Conservation (phyloP, 2,329 filamentous ascomycete genomes). For the Helotiales sp. region DNA sequence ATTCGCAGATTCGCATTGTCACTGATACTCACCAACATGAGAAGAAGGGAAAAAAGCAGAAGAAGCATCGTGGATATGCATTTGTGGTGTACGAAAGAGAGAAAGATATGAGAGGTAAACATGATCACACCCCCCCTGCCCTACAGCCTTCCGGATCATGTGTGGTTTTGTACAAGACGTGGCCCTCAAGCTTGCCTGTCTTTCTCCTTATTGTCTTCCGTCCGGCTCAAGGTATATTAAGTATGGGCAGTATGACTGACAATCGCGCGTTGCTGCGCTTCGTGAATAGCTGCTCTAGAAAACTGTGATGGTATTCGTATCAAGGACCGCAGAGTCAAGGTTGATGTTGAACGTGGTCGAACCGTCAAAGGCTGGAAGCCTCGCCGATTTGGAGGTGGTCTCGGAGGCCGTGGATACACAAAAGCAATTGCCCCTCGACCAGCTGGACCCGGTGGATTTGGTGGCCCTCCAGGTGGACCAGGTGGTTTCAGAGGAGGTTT, state of each 20-base stretch:
- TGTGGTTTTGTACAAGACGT: conserved; percentile 47
- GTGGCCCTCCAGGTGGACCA: conserved; percentile 50
- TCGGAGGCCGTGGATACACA: conserved; percentile 91
- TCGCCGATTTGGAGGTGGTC: conserved; percentile 84
- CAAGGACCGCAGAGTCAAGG: conserved; percentile 86
- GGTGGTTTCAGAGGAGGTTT: conserved; percentile 47
- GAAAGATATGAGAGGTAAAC: conserved; percentile 98
- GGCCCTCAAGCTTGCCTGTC: conserved; percentile 37
- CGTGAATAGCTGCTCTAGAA: conserved; percentile 82
- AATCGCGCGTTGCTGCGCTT: conserved; percentile 59
- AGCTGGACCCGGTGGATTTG: conserved; percentile 59
- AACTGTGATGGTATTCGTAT: conserved; percentile 84
- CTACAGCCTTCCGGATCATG: conserved; percentile 32
- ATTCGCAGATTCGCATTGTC: conserved; percentile 77
- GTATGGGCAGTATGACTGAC: conserved; percentile 68
- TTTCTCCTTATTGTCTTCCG: conserved; percentile 34
- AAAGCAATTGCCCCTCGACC: conserved; percentile 75
- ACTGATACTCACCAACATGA: conserved; percentile 70
- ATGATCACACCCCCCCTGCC: conserved; percentile 42
- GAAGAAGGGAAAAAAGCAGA: conserved; percentile 75
- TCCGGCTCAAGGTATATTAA: conserved; percentile 43
- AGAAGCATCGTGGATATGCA: conserved; percentile 85
- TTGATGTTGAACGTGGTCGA: conserved; percentile 94
- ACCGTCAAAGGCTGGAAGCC: conserved; percentile 95
- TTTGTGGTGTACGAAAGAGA: conserved; percentile 97